A percentile compares a stretch with the other conserved stretches of the same genome.
phyloP scores from a whole-genome alignment of 192 early-diverging fungal genomes.

The Coemansia asiatica region DNA sequence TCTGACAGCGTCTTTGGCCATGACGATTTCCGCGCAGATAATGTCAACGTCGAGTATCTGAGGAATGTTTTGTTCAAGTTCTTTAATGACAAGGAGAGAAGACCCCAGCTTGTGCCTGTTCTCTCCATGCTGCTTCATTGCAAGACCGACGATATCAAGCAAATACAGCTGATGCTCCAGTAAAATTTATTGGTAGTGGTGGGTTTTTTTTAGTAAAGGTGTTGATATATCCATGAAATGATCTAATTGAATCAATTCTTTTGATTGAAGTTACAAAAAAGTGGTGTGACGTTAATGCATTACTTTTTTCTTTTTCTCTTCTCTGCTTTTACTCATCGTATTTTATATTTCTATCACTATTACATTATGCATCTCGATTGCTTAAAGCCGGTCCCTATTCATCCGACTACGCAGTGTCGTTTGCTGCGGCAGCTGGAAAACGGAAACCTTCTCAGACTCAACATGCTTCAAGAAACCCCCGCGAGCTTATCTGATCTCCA shows the following conservation, averaged over 20 bases:
- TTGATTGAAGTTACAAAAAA: too few relatives aligned
- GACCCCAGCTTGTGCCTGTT: slow-evolving; percentile 64
- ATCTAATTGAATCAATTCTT: too few relatives aligned
- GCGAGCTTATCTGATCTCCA: slow-evolving; percentile 1
- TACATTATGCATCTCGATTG: neutral
- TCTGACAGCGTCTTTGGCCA: slow-evolving; percentile 11
- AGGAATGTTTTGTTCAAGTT: slow-evolving; percentile 55
- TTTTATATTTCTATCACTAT: neutral
- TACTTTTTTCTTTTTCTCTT: neutral
- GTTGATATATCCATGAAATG: too few relatives aligned
- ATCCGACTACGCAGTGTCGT: slow-evolving; percentile 21
- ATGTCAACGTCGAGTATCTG: slow-evolving; percentile 53
- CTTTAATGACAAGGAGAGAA: slow-evolving; percentile 54
- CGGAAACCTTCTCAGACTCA: neutral
- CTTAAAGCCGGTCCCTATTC: slow-evolving; percentile 11
- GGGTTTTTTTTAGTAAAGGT: too few relatives aligned
- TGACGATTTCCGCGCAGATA: slow-evolving; percentile 10
- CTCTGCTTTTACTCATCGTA: neutral
- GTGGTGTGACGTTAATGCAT: neutral
- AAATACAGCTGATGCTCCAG: slow-evolving; percentile 44
- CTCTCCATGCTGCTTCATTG: slow-evolving; percentile 64
- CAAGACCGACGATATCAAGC: slow-evolving; percentile 62
- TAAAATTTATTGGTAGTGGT: slow-evolving; percentile 2
- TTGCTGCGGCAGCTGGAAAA: slow-evolving; percentile 9
- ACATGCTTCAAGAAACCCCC: slow-evolving; percentile 18